Evolutionary conservation across 768 basidiomycete genomes (phyloP), one percentile per base, ranked within the genome.

Genomic region (Boletus sp.): DNA sequence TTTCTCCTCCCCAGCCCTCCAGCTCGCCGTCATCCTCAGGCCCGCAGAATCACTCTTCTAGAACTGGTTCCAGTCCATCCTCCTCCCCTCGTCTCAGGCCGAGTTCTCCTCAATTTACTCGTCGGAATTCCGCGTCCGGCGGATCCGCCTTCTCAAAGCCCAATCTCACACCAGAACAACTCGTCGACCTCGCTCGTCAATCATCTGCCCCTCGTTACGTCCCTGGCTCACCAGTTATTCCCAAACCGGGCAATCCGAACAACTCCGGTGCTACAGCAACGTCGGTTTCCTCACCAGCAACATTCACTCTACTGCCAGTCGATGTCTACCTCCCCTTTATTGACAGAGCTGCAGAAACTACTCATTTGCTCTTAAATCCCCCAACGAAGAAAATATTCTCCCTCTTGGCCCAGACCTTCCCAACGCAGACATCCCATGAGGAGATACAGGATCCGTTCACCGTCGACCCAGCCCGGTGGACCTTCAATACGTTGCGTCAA

Each of bases 291-390:
- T 60, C 75, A 0, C 82, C 81, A 5, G 80, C 83, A 2, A 82
- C 83, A 2, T 92, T 92, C 65, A 88, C 87, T 0, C 83, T 83
- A 0, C 79, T 93, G 2, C 87, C 88, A 6, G 82, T 83, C 21
- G 84, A 90, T 55, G 81, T 90, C 30, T 86, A 84, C 60, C 82
- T 97, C 14, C 93, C 93, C 1, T 97, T 93, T 72, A 79, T 95
- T 57, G 87, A 95, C 59, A 84, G 93, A 19, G 80, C 90, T 0
- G 71, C 75, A 0, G 93, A 97, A 64, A 91, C 95, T 1, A 58
- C 79, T 5, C 73, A 81, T 9, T 78, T 97, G 29, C 81, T 94
- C 53, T 75, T 79, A 21, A 77, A 72, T 13, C 82, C 77, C 3
- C 89, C 84, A 5, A 88, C 85, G 52, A 79, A 79, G 55, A 85